Base-by-base conservation (phyloP, 2,329 filamentous ascomycete species). In the Penicillium sp. region DNA sequence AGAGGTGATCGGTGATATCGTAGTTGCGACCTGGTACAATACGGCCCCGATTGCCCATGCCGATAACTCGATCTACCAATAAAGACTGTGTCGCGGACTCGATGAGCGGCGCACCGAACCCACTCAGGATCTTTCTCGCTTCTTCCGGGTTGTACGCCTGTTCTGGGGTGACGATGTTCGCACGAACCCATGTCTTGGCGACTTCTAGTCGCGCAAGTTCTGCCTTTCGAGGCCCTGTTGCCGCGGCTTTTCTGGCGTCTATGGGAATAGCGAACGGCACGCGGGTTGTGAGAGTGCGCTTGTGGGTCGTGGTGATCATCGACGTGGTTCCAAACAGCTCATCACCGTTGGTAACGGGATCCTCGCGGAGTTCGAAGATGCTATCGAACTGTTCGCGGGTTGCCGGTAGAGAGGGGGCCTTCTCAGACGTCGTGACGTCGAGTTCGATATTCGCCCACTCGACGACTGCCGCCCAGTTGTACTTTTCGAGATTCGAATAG, bases 181-280 rank as follows among this genome's bases (percentile, higher is more conserved):
- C 72, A 10, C 75, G 71, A 40, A 76, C 67, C 73, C 72, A 78
- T n/a, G 69, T 69, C 59, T 74, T 76, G 32, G 70, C 72, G 6
- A 67, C 58, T 3, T 71, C 66, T 3, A 73, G 54, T 9, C 60
- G 58, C 15, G 60, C 52, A 12, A 63, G 50, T 10, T 65, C 55
- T 15, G 46, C 32, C 46, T 60, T 60, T 18, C 51, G 55, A 7
- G 32, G 27, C 10, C 33, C 37, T 53, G 9, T 44, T 43, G 41
- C 42, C n/a, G 20, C 41, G 23, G 42, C 31, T 15, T 38, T n/a
- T n/a, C 51, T 45, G 13, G 55, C 32, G 8, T 45, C 37, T 12
- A 68, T 2, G 0, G 64, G 62, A 13, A 63, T 53, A n/a, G 65
- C 63, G 49, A 72, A 75, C n/a, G 70, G 60, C 8, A 66, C 52